These are phyloP conservation scores for Ophiostoma sp. DNA, from an alignment of 2,329 filamentous ascomycete species.

Conservation along the genomic window DNA sequence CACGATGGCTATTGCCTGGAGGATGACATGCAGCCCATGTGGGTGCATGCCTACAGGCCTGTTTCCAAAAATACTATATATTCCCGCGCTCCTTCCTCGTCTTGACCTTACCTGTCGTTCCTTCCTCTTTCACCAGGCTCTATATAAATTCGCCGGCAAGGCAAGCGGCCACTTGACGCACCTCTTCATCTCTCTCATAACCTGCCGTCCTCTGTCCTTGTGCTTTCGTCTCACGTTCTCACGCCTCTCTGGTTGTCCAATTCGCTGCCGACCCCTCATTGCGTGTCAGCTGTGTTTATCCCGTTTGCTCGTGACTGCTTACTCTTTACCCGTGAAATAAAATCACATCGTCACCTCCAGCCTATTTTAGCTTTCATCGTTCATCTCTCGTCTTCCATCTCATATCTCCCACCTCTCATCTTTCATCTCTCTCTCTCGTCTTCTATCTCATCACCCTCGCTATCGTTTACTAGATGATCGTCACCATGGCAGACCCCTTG, in stretches of 20 bases:
- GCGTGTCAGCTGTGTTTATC: neutral
- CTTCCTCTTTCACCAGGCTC: neutral
- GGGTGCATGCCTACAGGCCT: neutral
- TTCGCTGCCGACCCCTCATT: neutral
- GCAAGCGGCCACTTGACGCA: neutral
- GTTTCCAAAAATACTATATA: constrained; percentile 4
- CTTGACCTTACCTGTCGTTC: neutral
- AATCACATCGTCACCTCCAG: neutral
- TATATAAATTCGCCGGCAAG: neutral
- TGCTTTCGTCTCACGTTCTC: neutral
- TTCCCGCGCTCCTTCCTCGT: neutral
- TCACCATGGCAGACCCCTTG: neutral
- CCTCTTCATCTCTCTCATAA: neutral
- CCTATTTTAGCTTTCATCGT: neutral
- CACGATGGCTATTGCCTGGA: neutral
- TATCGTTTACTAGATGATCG: neutral
- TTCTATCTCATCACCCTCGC: neutral
- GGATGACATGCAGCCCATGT: neutral
- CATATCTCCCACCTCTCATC: neutral
- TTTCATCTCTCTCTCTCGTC: neutral
- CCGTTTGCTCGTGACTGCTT: neutral
- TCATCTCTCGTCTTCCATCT: neutral
- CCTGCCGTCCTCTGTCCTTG: neutral
- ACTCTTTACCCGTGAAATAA: neutral
- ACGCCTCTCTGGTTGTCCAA: neutral